A percentile compares a stretch with the other conserved stretches of the same genome.
Conservation (phyloP, 2,329 filamentous ascomycete genomes). For the Elsinoe australis region DNA sequence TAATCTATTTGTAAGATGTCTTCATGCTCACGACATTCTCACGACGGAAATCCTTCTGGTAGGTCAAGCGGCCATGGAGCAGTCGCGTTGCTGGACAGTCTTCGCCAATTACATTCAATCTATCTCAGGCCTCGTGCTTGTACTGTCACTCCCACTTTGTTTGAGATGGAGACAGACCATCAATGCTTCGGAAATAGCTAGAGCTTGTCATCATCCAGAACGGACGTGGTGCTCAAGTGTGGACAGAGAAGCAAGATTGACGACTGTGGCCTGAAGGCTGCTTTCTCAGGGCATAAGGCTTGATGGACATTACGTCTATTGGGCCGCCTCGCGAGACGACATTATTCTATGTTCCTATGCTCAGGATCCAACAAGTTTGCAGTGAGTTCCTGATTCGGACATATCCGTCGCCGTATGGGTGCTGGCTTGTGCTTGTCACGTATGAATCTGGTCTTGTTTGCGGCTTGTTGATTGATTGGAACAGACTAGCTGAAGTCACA, state of each 20-base stretch:
- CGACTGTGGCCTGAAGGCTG: slow-evolving; percentile 3
- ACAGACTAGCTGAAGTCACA: slow-evolving; percentile 11
- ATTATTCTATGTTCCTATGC: slow-evolving; percentile 1
- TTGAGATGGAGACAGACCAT: no score
- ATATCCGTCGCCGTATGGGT: background rate
- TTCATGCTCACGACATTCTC: no score
- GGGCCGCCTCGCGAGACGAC: slow-evolving; percentile 6
- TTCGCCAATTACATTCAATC: no score
- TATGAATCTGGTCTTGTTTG: background rate
- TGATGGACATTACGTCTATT: slow-evolving; percentile 1
- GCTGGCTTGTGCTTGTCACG: background rate
- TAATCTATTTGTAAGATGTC: no score
- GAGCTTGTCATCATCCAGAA: slow-evolving; percentile 34
- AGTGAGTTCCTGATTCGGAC: background rate
- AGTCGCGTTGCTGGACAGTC: no score
- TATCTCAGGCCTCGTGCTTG: no score
- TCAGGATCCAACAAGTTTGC: no score
- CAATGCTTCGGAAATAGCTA: slow-evolving; percentile 38
- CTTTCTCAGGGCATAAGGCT: background rate
- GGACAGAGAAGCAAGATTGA: slow-evolving; percentile 35
- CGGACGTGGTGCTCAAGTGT: slow-evolving; percentile 34
- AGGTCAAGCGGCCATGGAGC: background rate
- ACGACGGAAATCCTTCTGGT: no score
- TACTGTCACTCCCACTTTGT: no score
- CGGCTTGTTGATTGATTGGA: background rate